A percentile compares a stretch with the other conserved stretches of the same genome.
Conservation (phyloP, 2,329 filamentous ascomycete species). For the Fusarium chaquense region DNA sequence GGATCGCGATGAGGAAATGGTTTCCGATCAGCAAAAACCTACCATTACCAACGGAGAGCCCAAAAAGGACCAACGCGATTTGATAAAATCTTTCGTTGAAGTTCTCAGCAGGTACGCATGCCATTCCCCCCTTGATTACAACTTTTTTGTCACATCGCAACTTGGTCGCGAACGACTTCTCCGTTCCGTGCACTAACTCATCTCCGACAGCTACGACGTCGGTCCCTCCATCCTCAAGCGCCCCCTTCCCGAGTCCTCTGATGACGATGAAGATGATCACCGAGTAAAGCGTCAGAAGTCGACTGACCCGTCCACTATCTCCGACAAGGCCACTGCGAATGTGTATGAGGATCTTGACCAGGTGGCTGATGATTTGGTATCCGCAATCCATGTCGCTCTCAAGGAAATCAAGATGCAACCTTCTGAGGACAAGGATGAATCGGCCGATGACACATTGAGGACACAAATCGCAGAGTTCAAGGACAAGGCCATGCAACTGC, state of each 20-base stretch:
- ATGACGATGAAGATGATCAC: slow-evolving; percentile 62
- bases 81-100: slow-evolving; percentile 55
- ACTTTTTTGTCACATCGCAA: slow-evolving; percentile 25
- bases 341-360: slow-evolving; percentile 73
- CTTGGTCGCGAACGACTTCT: slow-evolving; percentile 21
- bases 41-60: slow-evolving; percentile 43
- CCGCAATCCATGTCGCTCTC: slow-evolving; percentile 61
- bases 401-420: slow-evolving; percentile 58
- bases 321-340: slow-evolving; percentile 65
- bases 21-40: slow-evolving; percentile 46
- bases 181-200: slow-evolving; percentile 48
- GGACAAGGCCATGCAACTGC: slow-evolving; percentile 71
- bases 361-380: slow-evolving; percentile 69
- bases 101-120: slow-evolving; percentile 55
- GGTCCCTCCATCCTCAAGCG: slow-evolving; percentile 67
- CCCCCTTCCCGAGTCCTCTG: slow-evolving; percentile 59
- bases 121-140: slow-evolving; percentile 11
- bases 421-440: slow-evolving; percentile 48
- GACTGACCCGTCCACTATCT: slow-evolving; percentile 61
- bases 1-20: slow-evolving; percentile 51
- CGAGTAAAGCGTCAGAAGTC: slow-evolving; percentile 72
- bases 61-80: slow-evolving; percentile 50
- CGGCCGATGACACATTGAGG: slow-evolving; percentile 53
- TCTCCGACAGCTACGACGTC: slow-evolving; percentile 63
- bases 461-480: slow-evolving; percentile 68